These are phyloP conservation scores for Albizia julibrissin DNA, from an alignment of 306 rosid genomes.

Conservation along the genomic window DNA sequence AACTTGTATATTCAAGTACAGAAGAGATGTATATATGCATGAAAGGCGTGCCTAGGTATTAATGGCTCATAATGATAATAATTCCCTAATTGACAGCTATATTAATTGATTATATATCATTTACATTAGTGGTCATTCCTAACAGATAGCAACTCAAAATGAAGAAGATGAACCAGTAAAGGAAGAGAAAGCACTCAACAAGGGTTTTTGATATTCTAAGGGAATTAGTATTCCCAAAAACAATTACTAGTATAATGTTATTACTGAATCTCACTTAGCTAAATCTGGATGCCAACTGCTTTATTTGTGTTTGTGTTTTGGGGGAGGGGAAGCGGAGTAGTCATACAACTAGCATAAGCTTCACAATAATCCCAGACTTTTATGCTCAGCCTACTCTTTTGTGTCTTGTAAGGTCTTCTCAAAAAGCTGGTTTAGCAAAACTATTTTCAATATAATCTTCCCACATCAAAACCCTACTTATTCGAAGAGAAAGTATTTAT, in stretches of 20 bases:
- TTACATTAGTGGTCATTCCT: too few relatives aligned
- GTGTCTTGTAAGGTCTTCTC: not conserved
- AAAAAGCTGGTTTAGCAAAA: not conserved
- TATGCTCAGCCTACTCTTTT: not conserved
- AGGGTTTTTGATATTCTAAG: not conserved
- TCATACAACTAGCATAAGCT: not conserved
- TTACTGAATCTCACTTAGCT: too few relatives aligned
- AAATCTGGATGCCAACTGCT: not conserved
- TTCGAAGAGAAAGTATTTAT: not conserved
- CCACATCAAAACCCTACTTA: not conserved
- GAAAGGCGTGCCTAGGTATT: too few relatives aligned
- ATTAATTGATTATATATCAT: too few relatives aligned
- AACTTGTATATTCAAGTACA: too few relatives aligned
- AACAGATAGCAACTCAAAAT: not conserved
- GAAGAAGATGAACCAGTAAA: not conserved
- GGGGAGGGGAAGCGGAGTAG: not conserved
- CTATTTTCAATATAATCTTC: not conserved
- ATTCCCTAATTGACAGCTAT: too few relatives aligned
- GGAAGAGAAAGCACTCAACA: not conserved
- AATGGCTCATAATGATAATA: too few relatives aligned
- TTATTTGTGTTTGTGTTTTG: not conserved
- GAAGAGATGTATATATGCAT: too few relatives aligned
- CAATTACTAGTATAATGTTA: too few relatives aligned
- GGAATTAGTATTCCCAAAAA: not conserved
- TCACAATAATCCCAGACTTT: not conserved